These are phyloP conservation scores for Phanerochaete carnosa DNA, from an alignment of 768 basidiomycete species.

Conservation along the genomic window DNA sequence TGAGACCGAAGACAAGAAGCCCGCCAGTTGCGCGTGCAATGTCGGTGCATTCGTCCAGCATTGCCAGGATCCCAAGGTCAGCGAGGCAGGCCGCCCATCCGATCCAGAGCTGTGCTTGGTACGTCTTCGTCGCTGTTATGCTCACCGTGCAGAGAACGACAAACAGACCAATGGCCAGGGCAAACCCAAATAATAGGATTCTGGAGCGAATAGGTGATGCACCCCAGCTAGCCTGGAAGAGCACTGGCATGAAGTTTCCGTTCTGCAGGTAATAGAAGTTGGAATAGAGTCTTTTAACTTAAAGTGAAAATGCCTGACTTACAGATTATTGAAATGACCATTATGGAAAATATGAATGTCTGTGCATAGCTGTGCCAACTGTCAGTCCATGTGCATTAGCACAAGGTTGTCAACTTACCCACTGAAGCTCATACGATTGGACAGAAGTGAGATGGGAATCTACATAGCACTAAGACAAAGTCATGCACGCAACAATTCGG, in stretches of 20 bases:
- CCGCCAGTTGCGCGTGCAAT: slow-evolving; percentile 23
- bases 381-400: background rate
- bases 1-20: slow-evolving; percentile 3
- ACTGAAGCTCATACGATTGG: slow-evolving; percentile 28
- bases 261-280: background rate
- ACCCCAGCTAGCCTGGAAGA: slow-evolving; percentile 40
- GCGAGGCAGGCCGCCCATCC: slow-evolving; percentile 32
- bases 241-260: slow-evolving; percentile 37
- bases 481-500: background rate
- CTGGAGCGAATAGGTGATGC: slow-evolving; percentile 33
- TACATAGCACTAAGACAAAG: background rate
- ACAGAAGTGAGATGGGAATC: slow-evolving; percentile 23
- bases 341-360: slow-evolving; percentile 13
- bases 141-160: slow-evolving; percentile 31
- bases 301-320: background rate
- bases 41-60: slow-evolving; percentile 24
- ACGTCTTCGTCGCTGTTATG: slow-evolving; percentile 27
- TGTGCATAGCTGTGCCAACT: slow-evolving; percentile 22
- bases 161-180: slow-evolving; percentile 28
- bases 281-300: background rate
- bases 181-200: slow-evolving; percentile 27
- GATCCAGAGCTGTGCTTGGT: slow-evolving; percentile 30
- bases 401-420: slow-evolving; percentile 16
- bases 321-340: slow-evolving; percentile 3
- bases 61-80: slow-evolving; percentile 34